These are phyloP conservation scores for Polygonum aviculare DNA, from an alignment of 148 eudicot species.

Conservation along the genomic window DNA sequence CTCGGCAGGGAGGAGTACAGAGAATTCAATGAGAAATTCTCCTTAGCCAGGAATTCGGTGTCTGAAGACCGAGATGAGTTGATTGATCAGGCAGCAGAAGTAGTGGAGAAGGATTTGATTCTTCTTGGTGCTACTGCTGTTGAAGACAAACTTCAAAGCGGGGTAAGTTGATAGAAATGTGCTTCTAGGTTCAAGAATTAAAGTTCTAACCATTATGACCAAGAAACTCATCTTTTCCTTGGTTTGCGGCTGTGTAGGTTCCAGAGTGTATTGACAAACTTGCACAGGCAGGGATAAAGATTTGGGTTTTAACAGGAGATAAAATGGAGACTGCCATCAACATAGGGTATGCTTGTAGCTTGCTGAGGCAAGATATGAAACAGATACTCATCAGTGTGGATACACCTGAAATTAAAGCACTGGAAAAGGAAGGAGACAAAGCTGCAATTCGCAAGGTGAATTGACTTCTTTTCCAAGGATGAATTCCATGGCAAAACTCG, in stretches of 20 bases:
- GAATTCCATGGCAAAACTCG: not conserved
- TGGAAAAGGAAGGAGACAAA: slow-evolving; percentile 72
- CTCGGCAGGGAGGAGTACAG: slow-evolving; percentile 48
- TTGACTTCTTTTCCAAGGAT: not conserved
- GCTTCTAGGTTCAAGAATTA: not conserved
- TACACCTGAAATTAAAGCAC: slow-evolving; percentile 49
- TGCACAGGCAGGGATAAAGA: slow-evolving; percentile 39
- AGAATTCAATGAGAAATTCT: slow-evolving; percentile 50
- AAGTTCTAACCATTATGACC: not conserved
- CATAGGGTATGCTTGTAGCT: slow-evolving; percentile 69
- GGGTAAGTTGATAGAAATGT: slow-evolving; percentile 34
- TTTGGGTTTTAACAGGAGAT: slow-evolving; percentile 47
- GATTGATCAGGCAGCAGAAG: slow-evolving; percentile 62
- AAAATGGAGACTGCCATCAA: slow-evolving; percentile 48
- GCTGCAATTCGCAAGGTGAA: slow-evolving; percentile 51
- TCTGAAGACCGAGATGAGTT: slow-evolving; percentile 63
- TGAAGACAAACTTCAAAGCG: slow-evolving; percentile 94
- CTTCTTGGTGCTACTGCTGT: slow-evolving; percentile 99
- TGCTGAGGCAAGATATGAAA: slow-evolving; percentile 93
- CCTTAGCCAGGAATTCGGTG: slow-evolving; percentile 67
- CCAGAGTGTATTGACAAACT: slow-evolving; percentile 45
- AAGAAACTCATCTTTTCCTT: not conserved
- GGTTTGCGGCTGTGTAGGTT: slow-evolving; percentile 24
- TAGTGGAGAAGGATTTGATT: slow-evolving; percentile 66
- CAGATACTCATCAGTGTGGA: slow-evolving; percentile 65